Evolutionary conservation across 495 filamentous ascomycete species (phyloP).

Genomic region (Aspergillus ellipticus): DNA sequence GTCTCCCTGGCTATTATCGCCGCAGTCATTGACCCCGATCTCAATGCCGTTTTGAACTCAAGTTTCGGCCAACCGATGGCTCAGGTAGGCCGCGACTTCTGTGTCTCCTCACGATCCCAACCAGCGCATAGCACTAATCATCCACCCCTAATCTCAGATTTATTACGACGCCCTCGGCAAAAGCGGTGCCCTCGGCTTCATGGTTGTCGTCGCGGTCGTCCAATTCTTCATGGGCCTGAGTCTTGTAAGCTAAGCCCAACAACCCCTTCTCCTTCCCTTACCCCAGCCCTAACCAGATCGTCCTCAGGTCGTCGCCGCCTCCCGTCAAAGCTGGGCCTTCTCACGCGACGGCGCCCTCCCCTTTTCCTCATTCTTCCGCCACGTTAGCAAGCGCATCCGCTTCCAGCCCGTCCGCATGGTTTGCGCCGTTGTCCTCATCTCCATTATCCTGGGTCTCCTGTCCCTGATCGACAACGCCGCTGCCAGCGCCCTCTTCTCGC

Average conservation of each 20-base stretch:
- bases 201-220: constrained; percentile 35
- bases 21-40: constrained; percentile 33
- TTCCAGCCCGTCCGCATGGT: constrained; percentile 61
- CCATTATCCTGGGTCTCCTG: constrained; percentile 55
- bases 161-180: constrained; percentile 46
- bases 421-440: constrained; percentile 54
- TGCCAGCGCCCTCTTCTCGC: constrained; percentile 58
- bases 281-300: constrained; percentile 2
- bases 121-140: background rate
- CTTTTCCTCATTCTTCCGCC: constrained; percentile 58
- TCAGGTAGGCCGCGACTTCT: constrained; percentile 35
- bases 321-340: constrained; percentile 60
- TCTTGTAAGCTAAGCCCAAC: constrained; percentile 20
- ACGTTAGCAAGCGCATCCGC: constrained; percentile 51
- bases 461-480: constrained; percentile 57
- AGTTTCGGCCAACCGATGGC: constrained; percentile 44
- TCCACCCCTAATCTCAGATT: constrained; percentile 17
- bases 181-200: constrained; percentile 40
- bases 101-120: background rate
- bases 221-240: constrained; percentile 46
- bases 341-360: constrained; percentile 58
- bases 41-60: constrained; percentile 28
- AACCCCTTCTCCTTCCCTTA: background rate
- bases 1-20: constrained; percentile 49
- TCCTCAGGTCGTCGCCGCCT: constrained; percentile 49